Conservation (phyloP, 2,329 filamentous ascomycete species). For the Canariomyces notabilis region DNA sequence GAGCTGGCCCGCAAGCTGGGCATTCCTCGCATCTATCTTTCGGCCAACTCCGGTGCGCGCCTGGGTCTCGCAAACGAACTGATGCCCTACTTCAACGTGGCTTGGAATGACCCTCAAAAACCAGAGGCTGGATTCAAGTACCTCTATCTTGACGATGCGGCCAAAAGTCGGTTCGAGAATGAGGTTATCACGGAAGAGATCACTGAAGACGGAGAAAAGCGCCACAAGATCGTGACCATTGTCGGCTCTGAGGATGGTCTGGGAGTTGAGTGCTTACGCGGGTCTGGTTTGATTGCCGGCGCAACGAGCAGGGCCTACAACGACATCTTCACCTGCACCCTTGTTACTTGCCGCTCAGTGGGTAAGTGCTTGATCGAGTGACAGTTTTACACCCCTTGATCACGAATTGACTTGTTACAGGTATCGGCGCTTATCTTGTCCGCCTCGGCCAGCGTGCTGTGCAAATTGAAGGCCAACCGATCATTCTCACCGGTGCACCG, state of each 20-base stretch:
- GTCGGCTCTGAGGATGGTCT: slow-evolving; percentile 92
- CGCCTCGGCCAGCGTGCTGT: slow-evolving; percentile 97
- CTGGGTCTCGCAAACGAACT: slow-evolving; percentile 95
- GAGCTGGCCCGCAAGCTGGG: slow-evolving; percentile 90
- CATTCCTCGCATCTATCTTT: slow-evolving; percentile 95
- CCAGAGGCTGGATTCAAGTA: slow-evolving; percentile 94
- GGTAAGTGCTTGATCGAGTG: slow-evolving; percentile 49
- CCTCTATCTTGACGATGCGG: slow-evolving; percentile 82
- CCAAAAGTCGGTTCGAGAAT: slow-evolving; percentile 82
- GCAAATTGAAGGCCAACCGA: slow-evolving; percentile 97
- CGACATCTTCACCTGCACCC: slow-evolving; percentile 96
- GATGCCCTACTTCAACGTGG: slow-evolving; percentile 94
- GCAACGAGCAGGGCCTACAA: slow-evolving; percentile 96
- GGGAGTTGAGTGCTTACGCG: slow-evolving; percentile 94
- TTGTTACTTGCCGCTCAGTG: slow-evolving; percentile 96
- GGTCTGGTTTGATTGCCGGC: slow-evolving; percentile 96
- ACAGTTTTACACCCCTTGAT: not conserved
- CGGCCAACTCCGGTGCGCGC: slow-evolving; percentile 96
- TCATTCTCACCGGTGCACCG: slow-evolving; percentile 94
- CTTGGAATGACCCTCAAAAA: slow-evolving; percentile 81
- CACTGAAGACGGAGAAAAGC: slow-evolving; percentile 78
- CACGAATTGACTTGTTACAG: slow-evolving; percentile 33
- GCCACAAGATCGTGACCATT: slow-evolving; percentile 91
- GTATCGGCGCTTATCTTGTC: slow-evolving; percentile 97
- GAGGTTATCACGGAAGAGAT: slow-evolving; percentile 86